phyloP scores from a whole-genome alignment of 1,284 basidiomycete species.

The Microbotryomycetes sp. region DNA sequence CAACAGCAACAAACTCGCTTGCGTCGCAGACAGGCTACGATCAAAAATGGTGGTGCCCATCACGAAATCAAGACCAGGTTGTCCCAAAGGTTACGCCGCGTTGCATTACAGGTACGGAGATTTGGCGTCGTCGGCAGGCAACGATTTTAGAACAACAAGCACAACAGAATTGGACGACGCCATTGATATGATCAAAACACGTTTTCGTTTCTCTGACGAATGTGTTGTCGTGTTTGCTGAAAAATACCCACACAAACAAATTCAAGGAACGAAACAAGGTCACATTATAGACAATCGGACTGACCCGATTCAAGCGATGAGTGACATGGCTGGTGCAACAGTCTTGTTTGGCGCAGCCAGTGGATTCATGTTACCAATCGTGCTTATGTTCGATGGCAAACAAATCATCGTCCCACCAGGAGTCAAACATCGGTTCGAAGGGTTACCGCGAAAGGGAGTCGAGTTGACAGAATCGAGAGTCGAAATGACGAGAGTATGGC shows the following conservation, averaged over 20 bases:
- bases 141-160: neutral
- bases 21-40: neutral
- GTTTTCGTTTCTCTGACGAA: neutral
- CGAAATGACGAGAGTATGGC: slow-evolving; percentile 2
- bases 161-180: neutral
- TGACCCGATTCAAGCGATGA: neutral
- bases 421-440: neutral
- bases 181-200: neutral
- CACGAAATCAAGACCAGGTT: neutral
- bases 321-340: neutral
- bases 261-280: neutral
- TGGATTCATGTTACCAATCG: slow-evolving; percentile 2
- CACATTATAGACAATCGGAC: slow-evolving; percentile 1
- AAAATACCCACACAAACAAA: neutral
- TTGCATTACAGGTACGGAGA: slow-evolving; percentile 1
- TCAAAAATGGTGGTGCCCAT: neutral
- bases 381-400: neutral
- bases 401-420: slow-evolving; percentile 1
- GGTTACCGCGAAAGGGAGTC: neutral
- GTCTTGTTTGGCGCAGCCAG: slow-evolving; percentile 1
- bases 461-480: neutral
- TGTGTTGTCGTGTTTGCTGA: slow-evolving; percentile 1
- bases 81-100: neutral
- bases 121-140: neutral
- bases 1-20: slow-evolving; percentile 3